Conservation (phyloP, 2,329 filamentous ascomycete genomes). For the Penicillium sp. region DNA sequence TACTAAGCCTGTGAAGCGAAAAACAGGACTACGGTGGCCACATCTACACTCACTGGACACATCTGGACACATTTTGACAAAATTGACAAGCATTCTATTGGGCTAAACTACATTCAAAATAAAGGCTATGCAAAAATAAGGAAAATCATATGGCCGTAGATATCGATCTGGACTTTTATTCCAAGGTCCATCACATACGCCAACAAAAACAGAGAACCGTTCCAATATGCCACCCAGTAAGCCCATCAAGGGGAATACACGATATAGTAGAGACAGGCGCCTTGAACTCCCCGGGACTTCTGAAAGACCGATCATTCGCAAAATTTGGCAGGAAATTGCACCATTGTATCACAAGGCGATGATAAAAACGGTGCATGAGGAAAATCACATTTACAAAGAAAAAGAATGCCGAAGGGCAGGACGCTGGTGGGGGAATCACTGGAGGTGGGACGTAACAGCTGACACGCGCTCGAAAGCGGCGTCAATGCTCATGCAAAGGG, state of each 20-base stretch:
- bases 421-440: constrained; percentile 35
- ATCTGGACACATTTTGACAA: background rate
- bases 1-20: background rate
- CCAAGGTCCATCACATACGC: constrained; percentile 20
- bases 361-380: constrained; percentile 6
- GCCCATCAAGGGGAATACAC: constrained; percentile 15
- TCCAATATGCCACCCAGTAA: constrained; percentile 22
- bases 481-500: constrained; percentile 44
- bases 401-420: constrained; percentile 14
- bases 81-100: constrained; percentile 10
- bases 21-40: background rate
- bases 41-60: background rate
- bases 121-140: constrained; percentile 7
- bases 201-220: constrained; percentile 12
- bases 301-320: constrained; percentile 11
- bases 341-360: constrained; percentile 24
- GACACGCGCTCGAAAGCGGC: constrained; percentile 45
- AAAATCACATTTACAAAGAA: constrained; percentile 26
- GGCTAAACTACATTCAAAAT: constrained; percentile 10
- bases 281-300: constrained; percentile 19
- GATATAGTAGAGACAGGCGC: constrained; percentile 19
- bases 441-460: constrained; percentile 42
- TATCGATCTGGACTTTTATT: constrained; percentile 17
- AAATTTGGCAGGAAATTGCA: constrained; percentile 12
- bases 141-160: constrained; percentile 11